These are phyloP conservation scores for Gracilaria vermiculophylla DNA, from an alignment of 23 red algal genomes.

Conservation along the genomic window DNA sequence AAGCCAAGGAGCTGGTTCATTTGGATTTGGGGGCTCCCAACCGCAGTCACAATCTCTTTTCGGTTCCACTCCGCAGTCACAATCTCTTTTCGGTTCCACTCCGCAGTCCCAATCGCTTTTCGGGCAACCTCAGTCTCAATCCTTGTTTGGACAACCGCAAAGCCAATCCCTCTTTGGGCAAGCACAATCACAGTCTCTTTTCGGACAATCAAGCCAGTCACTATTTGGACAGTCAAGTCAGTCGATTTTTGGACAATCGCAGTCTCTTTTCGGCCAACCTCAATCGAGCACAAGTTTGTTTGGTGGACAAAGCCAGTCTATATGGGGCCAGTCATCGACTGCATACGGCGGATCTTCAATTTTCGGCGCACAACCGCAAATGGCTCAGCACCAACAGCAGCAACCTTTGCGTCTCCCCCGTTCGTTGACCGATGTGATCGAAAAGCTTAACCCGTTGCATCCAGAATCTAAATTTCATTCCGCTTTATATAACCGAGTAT, in stretches of 20 bases:
- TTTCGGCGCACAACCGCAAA: constrained; percentile 40
- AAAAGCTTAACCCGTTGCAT: constrained; percentile 51
- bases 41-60: background rate
- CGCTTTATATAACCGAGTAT: constrained; percentile 68
- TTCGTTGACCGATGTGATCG: constrained; percentile 36
- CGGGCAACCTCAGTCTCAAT: constrained; percentile 30
- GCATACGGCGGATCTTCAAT: constrained; percentile 18
- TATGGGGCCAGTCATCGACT: constrained; percentile 17
- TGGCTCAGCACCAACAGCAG: constrained; percentile 49
- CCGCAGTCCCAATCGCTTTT: constrained; percentile 44
- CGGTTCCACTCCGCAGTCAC: background rate
- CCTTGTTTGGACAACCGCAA: constrained; percentile 18
- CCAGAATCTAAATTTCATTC: constrained; percentile 46
- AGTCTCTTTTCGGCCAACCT: constrained; percentile 39
- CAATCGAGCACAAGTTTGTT: constrained; percentile 22
- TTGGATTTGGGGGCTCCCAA: background rate
- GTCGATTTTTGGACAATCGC: constrained; percentile 34
- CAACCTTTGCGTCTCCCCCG: constrained; percentile 39
- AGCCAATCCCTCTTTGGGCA: constrained; percentile 35
- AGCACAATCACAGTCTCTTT: constrained; percentile 20
- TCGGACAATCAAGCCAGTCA: constrained; percentile 22
- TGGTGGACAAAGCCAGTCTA: constrained; percentile 9
- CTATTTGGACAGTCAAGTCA: constrained; percentile 2
- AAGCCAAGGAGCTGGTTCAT: background rate
- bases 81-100: constrained; percentile 40